Conservation (phyloP, 2,329 filamentous ascomycete genomes). For the Xylaria sp. region DNA sequence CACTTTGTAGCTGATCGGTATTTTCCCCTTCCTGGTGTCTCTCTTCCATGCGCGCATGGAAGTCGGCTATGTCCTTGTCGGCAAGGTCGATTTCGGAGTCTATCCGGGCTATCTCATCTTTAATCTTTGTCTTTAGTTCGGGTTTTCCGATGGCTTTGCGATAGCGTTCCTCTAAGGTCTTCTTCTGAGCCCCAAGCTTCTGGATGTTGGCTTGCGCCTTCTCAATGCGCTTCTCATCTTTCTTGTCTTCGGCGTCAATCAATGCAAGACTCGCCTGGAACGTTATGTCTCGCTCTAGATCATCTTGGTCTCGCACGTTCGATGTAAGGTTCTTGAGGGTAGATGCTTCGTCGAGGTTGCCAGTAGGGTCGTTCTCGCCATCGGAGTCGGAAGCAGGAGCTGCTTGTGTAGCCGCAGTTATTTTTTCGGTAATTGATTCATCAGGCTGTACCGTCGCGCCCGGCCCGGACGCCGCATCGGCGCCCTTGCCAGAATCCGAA, state of each 20-base stretch:
- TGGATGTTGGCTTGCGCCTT: slow-evolving; percentile 56
- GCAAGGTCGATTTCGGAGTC: slow-evolving; percentile 66
- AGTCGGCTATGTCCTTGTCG: slow-evolving; percentile 75
- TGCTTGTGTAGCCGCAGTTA: slow-evolving; percentile 7
- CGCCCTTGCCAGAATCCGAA: slow-evolving; percentile 8
- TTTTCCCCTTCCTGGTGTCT: slow-evolving; percentile 60
- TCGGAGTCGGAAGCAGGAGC: slow-evolving; percentile 7
- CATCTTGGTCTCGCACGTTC: slow-evolving; percentile 81
- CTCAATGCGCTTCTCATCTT: slow-evolving; percentile 64
- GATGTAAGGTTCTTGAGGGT: slow-evolving; percentile 66
- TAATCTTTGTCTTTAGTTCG: slow-evolving; percentile 58
- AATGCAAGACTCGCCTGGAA: slow-evolving; percentile 62
- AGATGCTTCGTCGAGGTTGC: slow-evolving; percentile 57
- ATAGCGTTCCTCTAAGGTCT: slow-evolving; percentile 53
- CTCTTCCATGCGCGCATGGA: slow-evolving; percentile 78
- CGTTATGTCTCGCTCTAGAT: slow-evolving; percentile 85
- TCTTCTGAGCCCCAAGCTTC: slow-evolving; percentile 68
- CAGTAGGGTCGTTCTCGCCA: slow-evolving; percentile 3
- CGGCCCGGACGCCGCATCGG: neutral
- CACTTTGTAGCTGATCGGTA: slow-evolving; percentile 46
- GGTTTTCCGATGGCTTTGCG: slow-evolving; percentile 48
- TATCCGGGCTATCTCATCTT: slow-evolving; percentile 67
- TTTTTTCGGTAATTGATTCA: slow-evolving; percentile 9
- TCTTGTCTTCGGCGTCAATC: slow-evolving; percentile 64
- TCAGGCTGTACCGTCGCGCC: neutral